Evolutionary conservation across 164 flowering plant species (phyloP), one percentile per base, ranked within the genome.

Genomic region (Nymphaea colorata): DNA sequence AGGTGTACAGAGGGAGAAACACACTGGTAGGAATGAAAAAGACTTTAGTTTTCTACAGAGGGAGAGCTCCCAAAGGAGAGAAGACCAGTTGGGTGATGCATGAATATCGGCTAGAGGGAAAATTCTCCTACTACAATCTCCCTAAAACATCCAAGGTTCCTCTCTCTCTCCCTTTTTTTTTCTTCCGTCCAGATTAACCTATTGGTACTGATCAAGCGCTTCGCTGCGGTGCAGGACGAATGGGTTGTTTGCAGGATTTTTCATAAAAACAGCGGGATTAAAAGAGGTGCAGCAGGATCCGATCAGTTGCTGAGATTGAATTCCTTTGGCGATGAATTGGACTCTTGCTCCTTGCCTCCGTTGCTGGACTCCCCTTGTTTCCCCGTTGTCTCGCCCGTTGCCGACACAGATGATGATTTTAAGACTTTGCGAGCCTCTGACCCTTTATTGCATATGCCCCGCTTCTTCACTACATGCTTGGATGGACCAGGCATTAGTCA

Each of bases 41-140:
- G 74, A 85, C 88, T 10, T 80, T 85, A n/a, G 86, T 85, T 53
- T 85, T 85, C 77, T 85, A 85, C 69, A 77, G 57, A 69, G 88
- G 88, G 17, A 79, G 88, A 75, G 88, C 88, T 18, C 88, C 88
- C 6, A 83, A 79, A 70, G 88, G 88, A 44, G 84, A 85, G 71
- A 85, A 85, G 47, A 80, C 80, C 66, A 85, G 81, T 61, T 85
- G 88, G 88, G 81, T 85, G 70, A 85, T 85, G 88, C 86, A 85
- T 61, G 88, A 85, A 61, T 85, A 76, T 64, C 71, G 88, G 44
- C 75, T 83, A 3, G 83, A 79, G 43, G 83, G 84, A 66, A 82
- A 82, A 73, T 71, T 76, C 74, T 73, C 82, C 17, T 74, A 76
- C 69, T 71, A 68, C 70, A 70, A 68, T 25, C 77, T 79, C 59